phyloP scores from a whole-genome alignment of 345 rosid species.

The Gossypium rotundifolium region DNA sequence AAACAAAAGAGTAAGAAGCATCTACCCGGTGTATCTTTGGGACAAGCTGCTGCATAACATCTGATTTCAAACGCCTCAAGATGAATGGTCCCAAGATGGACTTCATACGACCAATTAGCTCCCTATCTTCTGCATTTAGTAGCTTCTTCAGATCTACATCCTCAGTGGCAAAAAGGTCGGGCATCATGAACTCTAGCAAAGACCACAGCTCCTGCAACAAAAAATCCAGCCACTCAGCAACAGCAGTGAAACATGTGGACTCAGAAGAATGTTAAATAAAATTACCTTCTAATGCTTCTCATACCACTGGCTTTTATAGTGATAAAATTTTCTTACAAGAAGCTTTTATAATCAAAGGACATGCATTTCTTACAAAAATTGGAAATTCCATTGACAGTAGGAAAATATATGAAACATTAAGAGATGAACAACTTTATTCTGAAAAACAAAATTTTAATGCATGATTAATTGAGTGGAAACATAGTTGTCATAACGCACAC shows the following conservation, averaged over 20 bases:
- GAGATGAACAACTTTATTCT: not conserved
- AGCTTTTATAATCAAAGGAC: not conserved
- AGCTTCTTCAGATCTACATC: slow-evolving; percentile 87
- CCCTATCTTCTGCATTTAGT: slow-evolving; percentile 75
- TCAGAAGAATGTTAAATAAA: not conserved
- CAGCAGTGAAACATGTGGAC: slow-evolving; percentile 8
- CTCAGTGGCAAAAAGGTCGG: slow-evolving; percentile 88
- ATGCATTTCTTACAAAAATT: not conserved
- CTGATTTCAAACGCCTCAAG: slow-evolving; percentile 89
- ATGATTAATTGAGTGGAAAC: not conserved
- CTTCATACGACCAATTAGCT: slow-evolving; percentile 80
- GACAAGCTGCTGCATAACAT: slow-evolving; percentile 96
- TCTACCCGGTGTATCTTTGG: slow-evolving; percentile 82
- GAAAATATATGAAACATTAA: not conserved
- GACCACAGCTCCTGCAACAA: slow-evolving; percentile 87
- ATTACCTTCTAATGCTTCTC: not conserved
- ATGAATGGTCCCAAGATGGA: slow-evolving; percentile 94
- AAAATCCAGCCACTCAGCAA: slow-evolving; percentile 17
- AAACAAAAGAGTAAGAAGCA: not conserved
- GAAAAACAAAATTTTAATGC: not conserved
- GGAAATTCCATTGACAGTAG: not conserved
- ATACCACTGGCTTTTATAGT: not conserved
- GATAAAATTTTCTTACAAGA: not conserved
- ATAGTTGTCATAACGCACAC: not conserved
- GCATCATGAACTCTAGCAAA: slow-evolving; percentile 91